Evolutionary conservation across 257 asterid species (phyloP), one percentile per base, ranked within the genome.

Genomic region (Primulina eburnea): DNA sequence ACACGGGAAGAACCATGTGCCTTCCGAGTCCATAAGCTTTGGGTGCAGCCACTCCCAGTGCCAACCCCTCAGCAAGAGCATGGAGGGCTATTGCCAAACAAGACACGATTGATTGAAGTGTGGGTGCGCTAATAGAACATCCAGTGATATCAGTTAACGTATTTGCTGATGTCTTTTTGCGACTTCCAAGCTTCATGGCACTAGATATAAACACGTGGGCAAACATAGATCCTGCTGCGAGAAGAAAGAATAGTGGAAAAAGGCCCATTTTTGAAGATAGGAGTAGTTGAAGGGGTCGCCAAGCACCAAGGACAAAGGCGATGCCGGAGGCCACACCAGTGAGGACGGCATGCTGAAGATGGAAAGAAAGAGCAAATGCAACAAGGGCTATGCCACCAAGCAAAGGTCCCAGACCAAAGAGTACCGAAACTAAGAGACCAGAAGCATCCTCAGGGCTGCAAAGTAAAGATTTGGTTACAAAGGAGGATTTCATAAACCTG

Each of bases 41-140:
- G 28, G 99, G 99, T 68, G 97, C 99, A 20, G 97, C 99, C 11
- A 94, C 99, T 28, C 99, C 99, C 56, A 94, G 69, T 0, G 97
- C 99, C 11, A 94, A 95, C 60, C 99, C 99, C 85, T 94, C 99
- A 0, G 97, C 80, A 0, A 94, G 80, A 28, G 97, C 96, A 28
- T 94, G 99, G 73, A 94, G 82, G 73, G 89, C 95, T 33, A 94
- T 69, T 14, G 97, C 96, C 0, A 65, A 76, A 61, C 97, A 94
- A 5, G 95, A 86, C 50, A 94, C 60, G 77, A 91, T 59, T 2
- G 97, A 83, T 18, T 90, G 96, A 62, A 91, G 91, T 16, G 99
- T 90, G 78, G 85, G 91, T 18, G 95, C 78, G 61, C 99, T 93
- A 12, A 90, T 29, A 0, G 87, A 75, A 17, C 82, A 64, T 76